phyloP scores from a whole-genome alignment of 2,329 filamentous ascomycete genomes.

The Sarocladium oryzae region DNA sequence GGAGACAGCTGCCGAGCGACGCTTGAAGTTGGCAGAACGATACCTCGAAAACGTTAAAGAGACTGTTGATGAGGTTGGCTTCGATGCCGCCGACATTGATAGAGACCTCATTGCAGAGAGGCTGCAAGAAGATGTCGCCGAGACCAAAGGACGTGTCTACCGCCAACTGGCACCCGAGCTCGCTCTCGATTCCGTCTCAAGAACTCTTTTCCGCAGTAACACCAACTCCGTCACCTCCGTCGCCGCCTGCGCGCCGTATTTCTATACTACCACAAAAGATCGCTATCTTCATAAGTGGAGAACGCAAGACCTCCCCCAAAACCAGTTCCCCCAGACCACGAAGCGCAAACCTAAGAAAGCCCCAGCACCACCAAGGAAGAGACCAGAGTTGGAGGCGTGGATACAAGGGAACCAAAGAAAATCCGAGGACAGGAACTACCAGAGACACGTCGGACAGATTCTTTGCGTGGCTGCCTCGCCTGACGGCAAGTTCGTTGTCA shows the following conservation, averaged over 20 bases:
- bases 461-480: conserved; percentile 79
- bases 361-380: conserved; percentile 50
- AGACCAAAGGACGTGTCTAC: conserved; percentile 86
- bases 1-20: conserved; percentile 84
- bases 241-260: conserved; percentile 70
- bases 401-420: conserved; percentile 56
- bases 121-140: conserved; percentile 85
- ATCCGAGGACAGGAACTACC: conserved; percentile 56
- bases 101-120: conserved; percentile 85
- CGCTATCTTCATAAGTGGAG: conserved; percentile 83
- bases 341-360: conserved; percentile 52
- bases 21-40: conserved; percentile 80
- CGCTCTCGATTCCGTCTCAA: conserved; percentile 59
- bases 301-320: conserved; percentile 57
- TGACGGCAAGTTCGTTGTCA: conserved; percentile 85
- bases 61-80: conserved; percentile 74
- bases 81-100: conserved; percentile 92
- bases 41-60: conserved; percentile 87
- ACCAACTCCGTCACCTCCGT: conserved; percentile 73
- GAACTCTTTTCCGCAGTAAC: conserved; percentile 72
- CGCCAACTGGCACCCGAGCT: conserved; percentile 69
- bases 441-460: conserved; percentile 75
- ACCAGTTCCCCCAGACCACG: conserved; percentile 55
- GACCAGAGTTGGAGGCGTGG: conserved; percentile 57
- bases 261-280: conserved; percentile 87